These are phyloP conservation scores for Cladophialophora psammophila DNA, from an alignment of 2,329 filamentous ascomycete species.

Conservation along the genomic window DNA sequence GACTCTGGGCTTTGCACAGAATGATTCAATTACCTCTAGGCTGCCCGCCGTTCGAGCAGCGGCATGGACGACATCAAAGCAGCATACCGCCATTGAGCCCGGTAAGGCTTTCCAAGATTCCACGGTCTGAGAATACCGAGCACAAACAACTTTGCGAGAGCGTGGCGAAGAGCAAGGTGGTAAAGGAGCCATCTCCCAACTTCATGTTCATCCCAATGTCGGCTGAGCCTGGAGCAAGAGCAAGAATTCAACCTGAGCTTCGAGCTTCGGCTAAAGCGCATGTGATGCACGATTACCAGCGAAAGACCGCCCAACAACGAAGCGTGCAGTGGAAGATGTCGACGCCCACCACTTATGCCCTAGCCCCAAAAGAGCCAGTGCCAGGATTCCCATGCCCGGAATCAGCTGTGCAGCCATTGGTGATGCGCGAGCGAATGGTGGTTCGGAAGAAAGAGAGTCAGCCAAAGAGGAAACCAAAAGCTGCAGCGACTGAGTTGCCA, in stretches of 20 bases:
- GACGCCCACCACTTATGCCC: conserved; percentile 13
- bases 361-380: conserved; percentile 7
- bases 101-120: conserved; percentile 9
- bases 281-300: conserved; percentile 24
- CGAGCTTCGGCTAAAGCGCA: conserved; percentile 24
- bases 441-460: conserved; percentile 1
- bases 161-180: background rate
- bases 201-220: conserved; percentile 26
- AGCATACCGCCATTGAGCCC: conserved; percentile 1
- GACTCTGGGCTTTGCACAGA: background rate
- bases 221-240: conserved; percentile 16
- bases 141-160: background rate
- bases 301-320: conserved; percentile 20
- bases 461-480: background rate
- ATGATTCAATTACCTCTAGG: conserved; percentile 4
- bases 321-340: conserved; percentile 17
- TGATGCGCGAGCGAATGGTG: background rate
- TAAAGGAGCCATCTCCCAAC: conserved; percentile 8
- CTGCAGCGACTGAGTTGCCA: background rate
- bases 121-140: background rate
- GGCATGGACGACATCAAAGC: background rate
- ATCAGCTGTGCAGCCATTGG: background rate
- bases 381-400: too few species aligned
- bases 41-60: background rate
- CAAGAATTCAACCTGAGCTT: conserved; percentile 13